phyloP scores from a whole-genome alignment of 2,329 filamentous ascomycete genomes.

The Colletotrichum nymphaeae region DNA sequence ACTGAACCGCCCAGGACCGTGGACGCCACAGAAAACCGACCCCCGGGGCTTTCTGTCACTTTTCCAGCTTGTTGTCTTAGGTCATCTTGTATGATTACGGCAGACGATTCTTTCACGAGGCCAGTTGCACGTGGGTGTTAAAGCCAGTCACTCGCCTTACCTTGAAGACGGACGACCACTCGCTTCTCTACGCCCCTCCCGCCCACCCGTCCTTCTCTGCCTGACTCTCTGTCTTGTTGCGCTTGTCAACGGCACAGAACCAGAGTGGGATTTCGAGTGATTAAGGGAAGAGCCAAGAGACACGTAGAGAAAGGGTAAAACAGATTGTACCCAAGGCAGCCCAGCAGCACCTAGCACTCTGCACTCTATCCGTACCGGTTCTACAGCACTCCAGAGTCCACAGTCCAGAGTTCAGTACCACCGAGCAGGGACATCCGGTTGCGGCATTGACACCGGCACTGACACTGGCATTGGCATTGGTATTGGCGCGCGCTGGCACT shows the following conservation, averaged over 20 bases:
- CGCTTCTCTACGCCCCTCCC: background rate
- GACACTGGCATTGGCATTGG: conserved; percentile 30
- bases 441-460: conserved; percentile 18
- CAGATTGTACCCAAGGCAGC: background rate
- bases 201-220: background rate
- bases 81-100: conserved; percentile 1
- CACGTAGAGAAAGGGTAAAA: background rate
- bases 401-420: background rate
- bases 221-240: background rate
- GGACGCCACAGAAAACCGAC: background rate
- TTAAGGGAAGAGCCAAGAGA: background rate
- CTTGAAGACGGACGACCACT: background rate
- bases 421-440: conserved; percentile 10
- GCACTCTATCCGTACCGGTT: no score
- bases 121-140: conserved; percentile 5
- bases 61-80: conserved; percentile 12
- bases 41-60: conserved; percentile 4
- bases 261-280: background rate
- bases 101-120: conserved; percentile 5
- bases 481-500: conserved; percentile 23
- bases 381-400: background rate
- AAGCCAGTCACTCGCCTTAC: conserved; percentile 14
- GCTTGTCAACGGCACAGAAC: conserved; percentile 12
- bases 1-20: background rate
- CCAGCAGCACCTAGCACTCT: background rate